Evolutionary conservation across 2,329 filamentous ascomycete genomes (phyloP), one percentile per base, ranked within the genome.

Genomic region (Apiospora malaysiana): DNA sequence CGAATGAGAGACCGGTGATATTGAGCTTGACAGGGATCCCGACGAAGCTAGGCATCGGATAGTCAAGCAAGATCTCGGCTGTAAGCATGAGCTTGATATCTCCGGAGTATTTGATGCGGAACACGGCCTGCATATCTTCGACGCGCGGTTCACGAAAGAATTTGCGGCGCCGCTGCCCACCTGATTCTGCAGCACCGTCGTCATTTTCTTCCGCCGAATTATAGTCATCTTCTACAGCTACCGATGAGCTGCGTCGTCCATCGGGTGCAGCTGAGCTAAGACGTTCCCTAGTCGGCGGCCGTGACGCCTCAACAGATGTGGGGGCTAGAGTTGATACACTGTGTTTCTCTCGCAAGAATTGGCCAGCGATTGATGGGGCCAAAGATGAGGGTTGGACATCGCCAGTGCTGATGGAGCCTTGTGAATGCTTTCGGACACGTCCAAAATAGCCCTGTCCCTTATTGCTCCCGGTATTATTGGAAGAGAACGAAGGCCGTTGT

Each of bases 41-140:
- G 2, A 98, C 95, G 78, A 99, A 99, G 83, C 94, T 97, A 51
- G 95, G 95, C 94, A 98, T 98, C 0, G 96, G 96, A 80, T 99
- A 99, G 82, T 99, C 96, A 45, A 99, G 90, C 43, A 98, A 86
- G 56, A 99, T 97, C 82, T 98, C 95, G 0, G 96, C 95, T 32
- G 96, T 98, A 68, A 99, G 86, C 72, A 94, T 94, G 71, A 99
- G 88, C 75, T 91, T 91, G 71, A 99, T 88, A 78, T 98, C 93
- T 43, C 96, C 96, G 2, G 92, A 89, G 81, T 99, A 99, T 70
- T 91, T 91, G 72, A 97, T 95, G 74, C 95, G 92, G 77, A 97
- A 95, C 7, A 98, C 93, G 67, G 97, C 93, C 81, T 99, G 96
- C 69, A 98, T 87, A 78, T 99, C 96, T 74, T 97, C 94, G 2